Conservation (phyloP, 768 basidiomycete genomes). For the Leccinum variicolor region DNA sequence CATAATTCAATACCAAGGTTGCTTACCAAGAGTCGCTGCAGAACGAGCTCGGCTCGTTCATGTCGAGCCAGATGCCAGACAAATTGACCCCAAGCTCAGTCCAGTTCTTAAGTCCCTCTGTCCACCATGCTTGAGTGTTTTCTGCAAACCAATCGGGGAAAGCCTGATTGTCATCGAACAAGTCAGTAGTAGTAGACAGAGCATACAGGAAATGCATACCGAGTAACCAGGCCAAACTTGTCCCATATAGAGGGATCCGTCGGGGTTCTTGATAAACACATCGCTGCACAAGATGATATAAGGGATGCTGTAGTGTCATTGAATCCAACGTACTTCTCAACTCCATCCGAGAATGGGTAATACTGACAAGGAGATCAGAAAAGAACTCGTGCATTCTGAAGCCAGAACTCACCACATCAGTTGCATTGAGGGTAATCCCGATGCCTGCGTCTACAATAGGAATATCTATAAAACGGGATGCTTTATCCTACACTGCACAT, state of each 20-base stretch:
- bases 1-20: too few relatives aligned
- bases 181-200: neutral
- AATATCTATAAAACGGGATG: constrained; percentile 43
- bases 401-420: constrained; percentile 53
- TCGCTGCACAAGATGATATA: constrained; percentile 36
- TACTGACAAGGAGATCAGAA: constrained; percentile 42
- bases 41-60: constrained; percentile 68
- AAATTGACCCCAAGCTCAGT: constrained; percentile 47
- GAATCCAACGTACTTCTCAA: constrained; percentile 44
- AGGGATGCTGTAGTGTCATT: neutral
- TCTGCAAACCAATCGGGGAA: constrained; percentile 63
- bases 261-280: constrained; percentile 72
- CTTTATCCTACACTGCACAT: neutral
- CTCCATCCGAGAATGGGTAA: constrained; percentile 61
- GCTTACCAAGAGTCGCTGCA: constrained; percentile 56
- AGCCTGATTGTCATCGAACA: constrained; percentile 29
- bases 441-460: constrained; percentile 73
- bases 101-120: constrained; percentile 57
- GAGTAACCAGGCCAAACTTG: constrained; percentile 80
- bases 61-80: constrained; percentile 67
- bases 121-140: constrained; percentile 58
- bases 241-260: constrained; percentile 69
- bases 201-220: constrained; percentile 30
- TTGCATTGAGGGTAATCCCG: constrained; percentile 51
- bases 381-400: neutral